Percentiles rank a stretch among this genome's conserved stretches.
Evolutionary conservation across 2,329 filamentous ascomycete genomes (phyloP).

Genomic region (Monilinia vaccinii-corymbosi): DNA sequence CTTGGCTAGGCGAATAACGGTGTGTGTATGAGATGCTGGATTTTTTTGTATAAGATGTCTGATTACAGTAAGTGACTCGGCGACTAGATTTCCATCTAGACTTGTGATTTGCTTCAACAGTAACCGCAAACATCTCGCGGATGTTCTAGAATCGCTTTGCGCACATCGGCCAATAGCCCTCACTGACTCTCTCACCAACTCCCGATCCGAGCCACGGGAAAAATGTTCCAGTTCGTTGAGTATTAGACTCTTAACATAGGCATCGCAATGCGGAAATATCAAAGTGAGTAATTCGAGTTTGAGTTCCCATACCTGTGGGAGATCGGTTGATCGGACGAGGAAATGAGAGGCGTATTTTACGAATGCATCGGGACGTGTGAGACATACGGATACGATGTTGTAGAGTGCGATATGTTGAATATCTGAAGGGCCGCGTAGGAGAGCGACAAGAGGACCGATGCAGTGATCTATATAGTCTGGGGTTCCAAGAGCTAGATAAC

Average conservation of each 20-base stretch:
- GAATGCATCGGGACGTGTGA: constrained; percentile 69
- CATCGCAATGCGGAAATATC: constrained; percentile 74
- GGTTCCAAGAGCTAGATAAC: constrained; percentile 78
- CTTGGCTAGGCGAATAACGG: constrained; percentile 80
- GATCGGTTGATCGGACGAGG: constrained; percentile 70
- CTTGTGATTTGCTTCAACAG: constrained; percentile 82
- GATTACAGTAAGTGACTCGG: constrained; percentile 89
- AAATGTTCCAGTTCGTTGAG: constrained; percentile 93
- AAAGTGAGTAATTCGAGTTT: constrained; percentile 89
- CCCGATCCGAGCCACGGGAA: constrained; percentile 63
- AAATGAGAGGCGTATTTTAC: constrained; percentile 86
- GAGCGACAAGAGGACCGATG: constrained; percentile 75
- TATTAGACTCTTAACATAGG: constrained; percentile 73
- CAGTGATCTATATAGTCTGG: constrained; percentile 64
- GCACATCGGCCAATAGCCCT: constrained; percentile 90
- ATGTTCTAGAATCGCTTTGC: constrained; percentile 62
- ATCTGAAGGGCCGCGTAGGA: constrained; percentile 76
- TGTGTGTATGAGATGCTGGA: constrained; percentile 69
- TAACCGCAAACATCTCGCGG: constrained; percentile 70
- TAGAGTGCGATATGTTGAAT: constrained; percentile 85
- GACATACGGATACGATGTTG: constrained; percentile 89
- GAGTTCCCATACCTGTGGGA: constrained; percentile 74
- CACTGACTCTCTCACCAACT: constrained; percentile 79
- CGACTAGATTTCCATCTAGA: constrained; percentile 77
- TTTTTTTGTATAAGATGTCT: constrained; percentile 92